Percentiles rank a stretch among this genome's conserved stretches.
Conservation (phyloP, 495 filamentous ascomycete genomes). For the Cercophora scortea region DNA sequence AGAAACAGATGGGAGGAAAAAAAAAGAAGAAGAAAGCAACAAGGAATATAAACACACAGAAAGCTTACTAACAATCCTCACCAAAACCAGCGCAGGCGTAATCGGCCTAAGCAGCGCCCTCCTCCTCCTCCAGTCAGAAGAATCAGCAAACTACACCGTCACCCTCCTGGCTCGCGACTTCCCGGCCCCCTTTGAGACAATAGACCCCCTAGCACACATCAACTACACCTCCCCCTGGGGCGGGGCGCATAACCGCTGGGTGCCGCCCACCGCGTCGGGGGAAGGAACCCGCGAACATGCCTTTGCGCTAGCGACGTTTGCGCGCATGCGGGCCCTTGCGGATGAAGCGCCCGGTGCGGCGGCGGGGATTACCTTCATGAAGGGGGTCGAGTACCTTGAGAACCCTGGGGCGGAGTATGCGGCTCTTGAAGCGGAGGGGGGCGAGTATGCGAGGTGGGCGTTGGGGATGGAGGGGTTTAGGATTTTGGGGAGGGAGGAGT, state of each 20-base stretch:
- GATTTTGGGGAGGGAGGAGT: constrained; percentile 24
- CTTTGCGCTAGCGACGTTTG: constrained; percentile 44
- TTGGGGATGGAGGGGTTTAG: constrained; percentile 42
- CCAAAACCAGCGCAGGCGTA: constrained; percentile 41
- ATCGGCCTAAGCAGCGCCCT: constrained; percentile 46
- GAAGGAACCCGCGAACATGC: constrained; percentile 34
- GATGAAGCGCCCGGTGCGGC: constrained; percentile 32
- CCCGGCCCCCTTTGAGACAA: constrained; percentile 31
- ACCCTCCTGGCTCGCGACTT: constrained; percentile 47
- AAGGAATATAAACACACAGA: background rate
- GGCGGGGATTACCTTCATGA: constrained; percentile 44
- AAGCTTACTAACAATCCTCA: background rate
- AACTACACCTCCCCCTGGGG: constrained; percentile 56
- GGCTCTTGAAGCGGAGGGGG: constrained; percentile 19
- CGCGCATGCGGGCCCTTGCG: constrained; percentile 37
- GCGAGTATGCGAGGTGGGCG: constrained; percentile 2
- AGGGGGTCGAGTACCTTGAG: constrained; percentile 55
- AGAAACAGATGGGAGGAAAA: background rate
- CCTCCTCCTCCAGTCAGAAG: constrained; percentile 31
- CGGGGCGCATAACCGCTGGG: constrained; percentile 51
- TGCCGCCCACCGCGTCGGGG: constrained; percentile 28
- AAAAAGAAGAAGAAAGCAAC: background rate
- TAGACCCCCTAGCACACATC: constrained; percentile 30
- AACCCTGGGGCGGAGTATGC: constrained; percentile 27
- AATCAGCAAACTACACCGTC: constrained; percentile 30